These are phyloP conservation scores for Fusarium aywerte DNA, from an alignment of 2,329 filamentous ascomycete species.

Conservation along the genomic window DNA sequence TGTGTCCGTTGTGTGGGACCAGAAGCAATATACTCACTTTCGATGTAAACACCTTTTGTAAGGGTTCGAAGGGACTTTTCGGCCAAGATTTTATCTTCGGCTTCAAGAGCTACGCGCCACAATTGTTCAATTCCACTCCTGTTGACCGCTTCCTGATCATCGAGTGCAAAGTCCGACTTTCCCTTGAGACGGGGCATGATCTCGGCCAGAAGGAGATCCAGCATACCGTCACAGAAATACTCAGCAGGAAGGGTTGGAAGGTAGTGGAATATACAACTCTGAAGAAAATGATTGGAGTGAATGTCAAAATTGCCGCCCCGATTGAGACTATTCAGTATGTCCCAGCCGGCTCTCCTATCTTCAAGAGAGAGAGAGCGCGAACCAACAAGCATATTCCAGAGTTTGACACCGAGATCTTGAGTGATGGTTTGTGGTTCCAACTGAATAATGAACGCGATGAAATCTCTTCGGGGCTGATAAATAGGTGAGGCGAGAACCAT, in stretches of 20 bases:
- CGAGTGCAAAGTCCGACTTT: conserved; percentile 57
- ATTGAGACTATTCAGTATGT: conserved; percentile 65
- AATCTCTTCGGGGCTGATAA: conserved; percentile 66
- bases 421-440: conserved; percentile 72
- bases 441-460: conserved; percentile 67
- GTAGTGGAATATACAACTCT: conserved; percentile 64
- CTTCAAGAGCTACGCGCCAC: conserved; percentile 83
- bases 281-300: conserved; percentile 63
- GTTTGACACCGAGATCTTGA: conserved; percentile 66
- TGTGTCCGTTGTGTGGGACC: conserved; percentile 63
- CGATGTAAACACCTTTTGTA: conserved; percentile 76
- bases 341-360: conserved; percentile 76
- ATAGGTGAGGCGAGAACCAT: conserved; percentile 59
- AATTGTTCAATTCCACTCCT: conserved; percentile 73
- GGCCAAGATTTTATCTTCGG: conserved; percentile 73
- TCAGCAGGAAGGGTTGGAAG: conserved; percentile 66
- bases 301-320: conserved; percentile 52
- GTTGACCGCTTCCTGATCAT: conserved; percentile 63
- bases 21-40: conserved; percentile 61
- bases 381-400: conserved; percentile 82
- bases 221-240: conserved; percentile 69
- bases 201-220: conserved; percentile 69
- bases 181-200: conserved; percentile 61
- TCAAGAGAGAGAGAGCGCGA: conserved; percentile 66
- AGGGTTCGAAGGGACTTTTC: conserved; percentile 74